Base-by-base conservation (phyloP, 768 basidiomycete genomes). In the Asterophora lycoperdoides region DNA sequence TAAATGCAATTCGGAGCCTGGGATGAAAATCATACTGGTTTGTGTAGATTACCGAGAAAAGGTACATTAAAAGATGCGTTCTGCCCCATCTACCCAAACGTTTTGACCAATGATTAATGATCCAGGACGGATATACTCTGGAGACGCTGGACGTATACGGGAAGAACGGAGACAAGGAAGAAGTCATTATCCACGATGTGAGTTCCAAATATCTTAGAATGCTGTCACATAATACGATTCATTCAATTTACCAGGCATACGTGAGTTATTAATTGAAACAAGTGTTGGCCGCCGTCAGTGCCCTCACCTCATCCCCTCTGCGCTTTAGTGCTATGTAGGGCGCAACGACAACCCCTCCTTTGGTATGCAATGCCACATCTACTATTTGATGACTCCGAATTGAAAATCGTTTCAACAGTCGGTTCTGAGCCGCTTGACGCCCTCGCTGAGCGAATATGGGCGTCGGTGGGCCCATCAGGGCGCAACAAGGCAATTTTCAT, bases 321-420 rank as follows among this genome's bases (percentile, higher is more conserved):
- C 26, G 45, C 9, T 36, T 5, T 44, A 90, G 81, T 88, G 91
- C 49, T 97, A 95, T 61, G 89, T 96, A 6, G 94, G 93, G 3
- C 77, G 81, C 36, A 80, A 81, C 10, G 84, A 90, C 53, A 96
- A 95, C 54, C 89, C 91, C 0, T 92, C 90, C 0, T 96, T 97
- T 64, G 74, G 93, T 94, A 55, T 44, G 81, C 60, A 8, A 4
- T 19, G 3, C 36, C 10, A 29, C 17, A 7, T 11, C 17, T 9
- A 17, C 41, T 26, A 38, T 15, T 20, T 20, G 35, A 9, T 28
- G 28, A 19, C 23, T 23, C 34, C 10, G 9, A 11, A 15, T 14
- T 54, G 32, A 38, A 15, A 19, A 49, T 17, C 18, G 51, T 36
- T 2, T 5, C 44, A 41, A 8, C 51, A 94, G 93, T 92, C 40